Evolutionary conservation across 169 alveolate species (phyloP), one percentile per base, ranked within the genome.

Genomic region (Cryptosporidium ubiquitum): DNA sequence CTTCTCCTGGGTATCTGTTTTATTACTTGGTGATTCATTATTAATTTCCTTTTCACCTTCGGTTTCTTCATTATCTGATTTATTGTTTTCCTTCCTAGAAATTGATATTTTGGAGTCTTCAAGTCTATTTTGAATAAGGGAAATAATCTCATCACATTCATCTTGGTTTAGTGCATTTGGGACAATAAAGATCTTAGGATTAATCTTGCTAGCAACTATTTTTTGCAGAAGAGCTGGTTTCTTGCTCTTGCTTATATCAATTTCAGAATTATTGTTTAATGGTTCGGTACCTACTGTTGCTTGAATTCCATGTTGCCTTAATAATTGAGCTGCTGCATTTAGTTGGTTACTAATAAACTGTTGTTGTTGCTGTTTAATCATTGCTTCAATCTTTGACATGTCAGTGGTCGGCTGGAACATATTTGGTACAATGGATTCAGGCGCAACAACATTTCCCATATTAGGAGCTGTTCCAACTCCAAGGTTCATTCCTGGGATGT

Each of bases 241-340:
- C 55, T 73, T 73, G 44, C n/a, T 60, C 26, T 23, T 60, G 31
- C 60, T 60, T 2, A 44, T 9, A n/a, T 64, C 71, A 31, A 64
- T 33, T 29, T 64, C 71, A 12, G 74, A 61, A n/a, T 55, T 52
- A 12, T 29, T 47, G 10, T 0, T 23, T 42, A 69, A 44, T 29
- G 85, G 85, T 20, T 61, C 89, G 29, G 68, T 58, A 61, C 89
- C 89, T 7, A 79, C 39, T 6, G 89, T 79, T 10, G 89, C 89
- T 44, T 64, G 89, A 44, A 79, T 79, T 1, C 89, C 89, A 66
- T 79, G 89, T n/a, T 79, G 89, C 39, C 89, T 79, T 61, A 79
- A 40, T 26, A 79, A 37, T 40, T 79, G 89, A 31, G 89, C 89
- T 12, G 89, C 89, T 0, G 89, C 89, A 20, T 42, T 42, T 42